These are phyloP conservation scores for Nitzschia sp. DNA, from an alignment of 108 stramenopile genomes.

Conservation along the genomic window DNA sequence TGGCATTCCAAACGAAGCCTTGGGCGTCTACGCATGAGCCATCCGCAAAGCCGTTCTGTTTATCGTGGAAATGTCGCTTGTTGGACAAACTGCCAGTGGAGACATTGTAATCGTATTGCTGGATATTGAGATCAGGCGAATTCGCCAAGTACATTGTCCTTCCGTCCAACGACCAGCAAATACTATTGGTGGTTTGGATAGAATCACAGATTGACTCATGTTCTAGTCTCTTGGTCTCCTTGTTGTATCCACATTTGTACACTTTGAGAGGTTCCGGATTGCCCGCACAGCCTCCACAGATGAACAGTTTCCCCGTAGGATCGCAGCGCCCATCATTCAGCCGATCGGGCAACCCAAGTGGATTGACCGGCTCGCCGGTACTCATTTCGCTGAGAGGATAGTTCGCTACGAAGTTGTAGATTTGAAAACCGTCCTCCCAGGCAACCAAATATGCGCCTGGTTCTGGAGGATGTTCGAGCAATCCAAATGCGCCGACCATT, in stretches of 20 bases:
- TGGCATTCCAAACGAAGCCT: constrained; percentile 54
- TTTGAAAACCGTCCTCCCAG: constrained; percentile 56
- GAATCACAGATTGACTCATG: constrained; percentile 34
- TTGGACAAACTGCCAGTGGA: constrained; percentile 17
- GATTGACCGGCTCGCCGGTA: constrained; percentile 39
- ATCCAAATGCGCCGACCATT: constrained; percentile 37
- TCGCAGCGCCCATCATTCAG: constrained; percentile 52
- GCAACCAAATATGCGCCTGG: constrained; percentile 39
- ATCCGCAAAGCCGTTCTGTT: constrained; percentile 40
- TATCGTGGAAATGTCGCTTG: constrained; percentile 20
- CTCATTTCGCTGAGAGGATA: constrained; percentile 25
- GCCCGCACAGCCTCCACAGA: constrained; percentile 47
- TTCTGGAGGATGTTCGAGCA: constrained; percentile 16
- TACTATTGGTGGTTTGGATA: constrained; percentile 44
- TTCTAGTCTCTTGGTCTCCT: background rate
- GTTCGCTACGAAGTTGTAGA: constrained; percentile 25
- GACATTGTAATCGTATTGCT: constrained; percentile 31
- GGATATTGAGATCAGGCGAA: constrained; percentile 34
- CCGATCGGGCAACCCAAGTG: constrained; percentile 31
- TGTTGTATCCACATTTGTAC: constrained; percentile 36
- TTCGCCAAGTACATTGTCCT: constrained; percentile 49
- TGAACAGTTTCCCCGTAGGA: constrained; percentile 43
- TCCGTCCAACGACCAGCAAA: constrained; percentile 34
- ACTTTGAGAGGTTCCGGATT: constrained; percentile 36
- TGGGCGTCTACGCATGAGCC: constrained; percentile 47